phyloP scores from a whole-genome alignment of 2,329 filamentous ascomycete genomes.

The Zymoseptoria crescenta region DNA sequence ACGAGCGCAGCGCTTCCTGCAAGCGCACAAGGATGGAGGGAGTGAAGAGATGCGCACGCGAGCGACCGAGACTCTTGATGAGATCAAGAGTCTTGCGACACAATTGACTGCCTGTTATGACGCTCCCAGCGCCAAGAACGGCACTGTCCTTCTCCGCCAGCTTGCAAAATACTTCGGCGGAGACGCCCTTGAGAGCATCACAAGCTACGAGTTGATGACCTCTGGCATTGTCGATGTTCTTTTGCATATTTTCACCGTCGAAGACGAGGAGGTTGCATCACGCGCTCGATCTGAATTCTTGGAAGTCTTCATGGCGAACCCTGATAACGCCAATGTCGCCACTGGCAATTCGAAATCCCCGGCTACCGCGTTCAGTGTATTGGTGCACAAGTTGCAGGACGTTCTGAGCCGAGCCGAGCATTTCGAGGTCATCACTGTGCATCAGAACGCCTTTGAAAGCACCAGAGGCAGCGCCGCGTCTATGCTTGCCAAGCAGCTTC shows the following conservation, averaged over 20 bases:
- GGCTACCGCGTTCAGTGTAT: constrained; percentile 76
- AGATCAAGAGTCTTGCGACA: constrained; percentile 62
- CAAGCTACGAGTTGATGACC: constrained; percentile 85
- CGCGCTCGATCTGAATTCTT: constrained; percentile 77
- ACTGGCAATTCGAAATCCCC: constrained; percentile 60
- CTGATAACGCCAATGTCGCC: constrained; percentile 53
- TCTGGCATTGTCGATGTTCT: constrained; percentile 83
- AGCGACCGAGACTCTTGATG: constrained; percentile 65
- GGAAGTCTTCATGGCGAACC: constrained; percentile 81
- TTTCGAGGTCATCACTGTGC: constrained; percentile 94
- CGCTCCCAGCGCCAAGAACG: constrained; percentile 32
- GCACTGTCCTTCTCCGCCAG: constrained; percentile 61
- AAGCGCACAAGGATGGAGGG: constrained; percentile 70
- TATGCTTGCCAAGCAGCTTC: constrained; percentile 93
- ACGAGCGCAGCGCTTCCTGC: constrained; percentile 74
- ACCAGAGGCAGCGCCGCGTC: constrained; percentile 86
- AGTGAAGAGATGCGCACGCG: constrained; percentile 69
- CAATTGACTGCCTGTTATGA: constrained; percentile 68
- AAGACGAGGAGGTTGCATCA: constrained; percentile 45
- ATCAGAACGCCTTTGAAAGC: constrained; percentile 83
- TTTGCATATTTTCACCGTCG: constrained; percentile 71
- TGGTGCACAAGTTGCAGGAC: constrained; percentile 92
- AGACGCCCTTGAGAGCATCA: constrained; percentile 84
- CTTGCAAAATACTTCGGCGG: constrained; percentile 80
- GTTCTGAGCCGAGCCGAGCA: constrained; percentile 92